Evolutionary conservation across 352 stramenopile species (phyloP).

Genomic region (Globisporangium takayamanum): DNA sequence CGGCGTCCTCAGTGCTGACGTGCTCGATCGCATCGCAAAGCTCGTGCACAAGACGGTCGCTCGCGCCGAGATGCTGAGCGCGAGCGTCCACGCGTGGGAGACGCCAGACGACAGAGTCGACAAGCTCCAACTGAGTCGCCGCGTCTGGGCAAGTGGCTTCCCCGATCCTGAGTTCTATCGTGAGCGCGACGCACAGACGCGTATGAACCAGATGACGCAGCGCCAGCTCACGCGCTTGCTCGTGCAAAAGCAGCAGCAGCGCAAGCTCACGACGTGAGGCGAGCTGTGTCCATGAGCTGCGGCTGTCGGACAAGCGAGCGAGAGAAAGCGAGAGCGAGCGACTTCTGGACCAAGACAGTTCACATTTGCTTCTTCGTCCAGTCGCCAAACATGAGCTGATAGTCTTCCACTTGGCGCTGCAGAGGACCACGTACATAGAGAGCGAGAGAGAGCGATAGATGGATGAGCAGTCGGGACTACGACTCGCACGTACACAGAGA

Average conservation of each 20-base stretch:
- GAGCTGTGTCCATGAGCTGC: too few species aligned
- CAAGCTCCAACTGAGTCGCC: slow-evolving; percentile 29
- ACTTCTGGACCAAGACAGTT: neutral
- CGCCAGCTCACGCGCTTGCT: slow-evolving; percentile 23
- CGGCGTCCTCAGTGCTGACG: slow-evolving; percentile 5
- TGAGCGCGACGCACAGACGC: slow-evolving; percentile 18
- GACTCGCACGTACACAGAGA: neutral
- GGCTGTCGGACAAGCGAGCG: neutral
- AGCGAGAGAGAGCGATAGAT: neutral
- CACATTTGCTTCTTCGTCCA: slow-evolving; percentile 82
- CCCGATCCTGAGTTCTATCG: slow-evolving; percentile 43
- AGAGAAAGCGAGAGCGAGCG: neutral
- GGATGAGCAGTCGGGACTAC: neutral
- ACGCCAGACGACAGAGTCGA: slow-evolving; percentile 33
- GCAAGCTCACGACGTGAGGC: too few species aligned
- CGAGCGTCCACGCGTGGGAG: slow-evolving; percentile 33
- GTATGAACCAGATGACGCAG: slow-evolving; percentile 24
- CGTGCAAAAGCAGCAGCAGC: slow-evolving; percentile 6
- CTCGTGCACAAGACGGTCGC: slow-evolving; percentile 19
- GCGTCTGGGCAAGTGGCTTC: slow-evolving; percentile 38
- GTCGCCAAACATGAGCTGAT: slow-evolving; percentile 76
- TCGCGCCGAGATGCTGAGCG: slow-evolving; percentile 21
- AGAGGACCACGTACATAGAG: neutral
- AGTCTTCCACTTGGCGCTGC: slow-evolving; percentile 68
- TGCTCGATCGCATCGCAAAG: slow-evolving; percentile 7